These are phyloP conservation scores for Platanthera guangdongensis DNA, from an alignment of 106 monocot genomes.

Conservation along the genomic window DNA sequence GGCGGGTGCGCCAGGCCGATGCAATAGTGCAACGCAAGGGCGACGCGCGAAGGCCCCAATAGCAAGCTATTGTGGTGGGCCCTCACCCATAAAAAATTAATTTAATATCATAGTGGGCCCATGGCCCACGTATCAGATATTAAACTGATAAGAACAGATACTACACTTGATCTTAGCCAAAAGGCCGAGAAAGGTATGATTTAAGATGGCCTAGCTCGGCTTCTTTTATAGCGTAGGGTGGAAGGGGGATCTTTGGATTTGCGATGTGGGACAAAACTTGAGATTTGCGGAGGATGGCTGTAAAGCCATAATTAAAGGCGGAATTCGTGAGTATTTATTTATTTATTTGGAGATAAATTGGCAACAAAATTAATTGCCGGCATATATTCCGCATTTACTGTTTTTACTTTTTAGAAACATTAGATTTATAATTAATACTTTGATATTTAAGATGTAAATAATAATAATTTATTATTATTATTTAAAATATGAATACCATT, in stretches of 20 bases:
- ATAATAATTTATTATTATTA: no score
- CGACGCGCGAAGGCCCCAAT: constrained; percentile 3
- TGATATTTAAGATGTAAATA: no score
- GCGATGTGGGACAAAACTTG: neutral
- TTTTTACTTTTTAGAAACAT: no score
- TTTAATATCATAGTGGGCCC: no score
- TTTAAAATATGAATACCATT: no score
- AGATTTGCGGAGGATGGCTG: no score
- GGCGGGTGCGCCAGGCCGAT: constrained; percentile 6
- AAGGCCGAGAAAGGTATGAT: constrained; percentile 88
- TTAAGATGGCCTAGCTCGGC: neutral
- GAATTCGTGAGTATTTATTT: no score
- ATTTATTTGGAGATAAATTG: no score
- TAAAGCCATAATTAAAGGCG: no score
- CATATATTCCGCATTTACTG: no score
- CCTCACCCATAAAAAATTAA: neutral
- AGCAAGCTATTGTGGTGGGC: constrained; percentile 7
- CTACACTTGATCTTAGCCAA: constrained; percentile 95
- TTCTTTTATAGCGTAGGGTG: neutral
- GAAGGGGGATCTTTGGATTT: neutral
- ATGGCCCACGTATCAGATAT: constrained; percentile 4
- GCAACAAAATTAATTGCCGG: no score
- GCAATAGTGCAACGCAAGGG: constrained; percentile 11
- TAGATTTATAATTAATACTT: no score
- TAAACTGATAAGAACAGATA: constrained; percentile 53